Base-by-base conservation (phyloP, 345 rosid species). In the Garcia nutans region DNA sequence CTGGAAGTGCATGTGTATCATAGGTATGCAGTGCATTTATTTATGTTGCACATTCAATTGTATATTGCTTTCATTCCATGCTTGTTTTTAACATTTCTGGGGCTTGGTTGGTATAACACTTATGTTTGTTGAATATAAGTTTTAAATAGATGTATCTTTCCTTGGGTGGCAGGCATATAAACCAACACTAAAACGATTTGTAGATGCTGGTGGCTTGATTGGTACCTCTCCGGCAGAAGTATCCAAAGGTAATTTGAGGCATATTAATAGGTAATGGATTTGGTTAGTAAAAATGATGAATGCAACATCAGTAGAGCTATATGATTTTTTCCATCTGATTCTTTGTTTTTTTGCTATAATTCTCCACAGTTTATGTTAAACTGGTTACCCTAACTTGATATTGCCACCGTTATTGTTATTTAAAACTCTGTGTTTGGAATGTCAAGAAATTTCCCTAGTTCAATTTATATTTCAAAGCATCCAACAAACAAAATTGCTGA, bases 191-290 rank as follows among this genome's bases (percentile, higher is more conserved):
- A 78, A 76, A 74, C 80, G 89, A 84, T 95, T 95, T 82, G 87
- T 85, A 72, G 83, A 70, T 81, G 90, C 79, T 24, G 99, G 99
- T 37, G 99, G 99, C 75, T 78, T 88, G 83, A 85, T 80, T 24
- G 89, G 89, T 74, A 84, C 76, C 84, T 86, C 92, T 77, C 99
- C 97, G 47, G 94, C 89, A 61, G 96, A 91, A 45, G 88, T 81
- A 73, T 83, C 96, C 28, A 88, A 86, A 86, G 97, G 99, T 95
- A 81, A 81, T 75, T 73, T 68, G 23, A 6, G 68, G 67, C 68
- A 77, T 74, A 64, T 28, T 56, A 47, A 12, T 47, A 16, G 49
- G 17, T 68, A 71, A 20, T 55, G 22, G 24, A 45, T 44, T 62
- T 61, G 26, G 15, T 9, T 23, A 37, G 47, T 22, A 37, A 31